Conservation (phyloP, 768 basidiomycete genomes). For the Boletus subcaerulescens region DNA sequence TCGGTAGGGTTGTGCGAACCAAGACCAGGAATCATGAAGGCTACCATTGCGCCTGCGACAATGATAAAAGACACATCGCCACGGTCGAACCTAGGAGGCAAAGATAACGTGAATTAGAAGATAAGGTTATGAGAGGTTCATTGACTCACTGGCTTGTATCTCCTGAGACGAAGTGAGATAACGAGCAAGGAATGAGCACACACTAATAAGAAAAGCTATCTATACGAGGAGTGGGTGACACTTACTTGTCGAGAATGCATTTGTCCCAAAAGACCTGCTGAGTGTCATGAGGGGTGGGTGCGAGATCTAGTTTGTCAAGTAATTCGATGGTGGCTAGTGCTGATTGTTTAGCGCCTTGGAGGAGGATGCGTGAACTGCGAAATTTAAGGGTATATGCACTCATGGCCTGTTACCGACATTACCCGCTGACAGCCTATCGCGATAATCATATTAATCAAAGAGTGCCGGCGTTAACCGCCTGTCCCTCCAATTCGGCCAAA, state of each 20-base stretch:
- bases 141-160: slow-evolving; percentile 29
- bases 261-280: not conserved
- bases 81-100: slow-evolving; percentile 52
- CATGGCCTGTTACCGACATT: not conserved
- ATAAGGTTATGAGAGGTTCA: not conserved
- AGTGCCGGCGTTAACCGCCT: not conserved
- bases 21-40: slow-evolving; percentile 76
- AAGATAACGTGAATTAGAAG: slow-evolving; percentile 4
- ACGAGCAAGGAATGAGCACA: not conserved
- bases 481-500: not conserved
- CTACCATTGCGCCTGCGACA: slow-evolving; percentile 64
- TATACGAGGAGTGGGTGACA: not conserved
- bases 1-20: slow-evolving; percentile 38
- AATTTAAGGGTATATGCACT: not conserved
- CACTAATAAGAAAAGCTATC: not conserved
- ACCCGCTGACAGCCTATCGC: too few species aligned
- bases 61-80: slow-evolving; percentile 74
- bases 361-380: not conserved
- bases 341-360: not conserved
- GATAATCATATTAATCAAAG: not conserved
- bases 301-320: not conserved
- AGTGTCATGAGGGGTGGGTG: slow-evolving; percentile 7
- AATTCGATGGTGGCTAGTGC: not conserved
- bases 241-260: slow-evolving; percentile 14
- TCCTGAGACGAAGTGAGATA: slow-evolving; percentile 8